Evolutionary conservation across 305 asterid genomes (phyloP), one percentile per base, ranked within the genome.

Genomic region (Striga hermonthica): DNA sequence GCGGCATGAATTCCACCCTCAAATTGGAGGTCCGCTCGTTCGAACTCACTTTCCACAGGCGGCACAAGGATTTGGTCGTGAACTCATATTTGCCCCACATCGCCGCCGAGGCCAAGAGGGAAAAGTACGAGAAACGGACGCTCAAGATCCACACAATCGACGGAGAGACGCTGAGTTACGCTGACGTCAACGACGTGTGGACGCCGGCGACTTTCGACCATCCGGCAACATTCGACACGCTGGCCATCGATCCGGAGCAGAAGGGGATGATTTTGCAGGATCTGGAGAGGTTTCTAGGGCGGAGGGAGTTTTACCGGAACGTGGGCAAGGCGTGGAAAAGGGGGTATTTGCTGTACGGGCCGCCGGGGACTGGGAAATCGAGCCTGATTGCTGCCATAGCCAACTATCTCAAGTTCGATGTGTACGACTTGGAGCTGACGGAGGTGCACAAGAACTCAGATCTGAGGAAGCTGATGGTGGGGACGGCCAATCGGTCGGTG

Each of bases 251-350:
- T 5, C 0, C 47, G 2, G 80, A 59, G 14, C 66, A 70, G 40
- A 85, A 88, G 14, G 76, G 70, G 1, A 56, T 61, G 79, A 70
- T 83, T 1, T 0, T 81, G 69, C 70, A 64, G 34, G 96, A 88
- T 74, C 73, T 88, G 0, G 82, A 82, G 4, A 62, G 78, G 62
- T 88, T 88, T 69, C 48, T 81, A 67, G 31, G 71, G 79, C 69
- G 91, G 64, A 79, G 69, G 55, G 91, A 84, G 37, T 79, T 65
- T 69, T 88, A 88, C 5, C 66, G 78, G 68, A 81, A 75, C 47
- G 80, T 88, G 3, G 94, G 96, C 2, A 88, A 83, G 76, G 84
- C 93, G 0, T 88, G 93, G 93, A 88, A 85, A 64, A 74, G 95
- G 69, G 96, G 96, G 36, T 88, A 82, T 56, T 71, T 88, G 85